Conservation (phyloP, 805 yeast genomes). For the Candida nonsorbophila region DNA sequence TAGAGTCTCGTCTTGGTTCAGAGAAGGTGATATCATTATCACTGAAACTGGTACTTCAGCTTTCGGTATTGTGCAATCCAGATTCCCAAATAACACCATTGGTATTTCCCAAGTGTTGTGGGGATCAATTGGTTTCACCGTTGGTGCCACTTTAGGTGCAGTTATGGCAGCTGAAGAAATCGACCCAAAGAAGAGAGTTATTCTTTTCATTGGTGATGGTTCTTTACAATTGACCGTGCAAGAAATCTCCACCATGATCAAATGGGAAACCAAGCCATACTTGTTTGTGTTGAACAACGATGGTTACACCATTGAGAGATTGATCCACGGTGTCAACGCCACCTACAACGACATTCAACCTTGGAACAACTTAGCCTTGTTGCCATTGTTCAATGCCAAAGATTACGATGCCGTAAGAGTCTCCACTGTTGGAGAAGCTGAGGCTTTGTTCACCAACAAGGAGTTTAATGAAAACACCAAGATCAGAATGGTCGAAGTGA, state of each 20-base stretch:
- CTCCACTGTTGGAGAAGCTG: slow-evolving; percentile 53
- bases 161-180: slow-evolving; percentile 62
- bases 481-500: slow-evolving; percentile 62
- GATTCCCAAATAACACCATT: slow-evolving; percentile 55
- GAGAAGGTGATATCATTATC: slow-evolving; percentile 61
- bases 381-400: slow-evolving; percentile 57
- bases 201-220: slow-evolving; percentile 71
- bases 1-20: slow-evolving; percentile 55
- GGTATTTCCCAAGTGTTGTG: slow-evolving; percentile 73
- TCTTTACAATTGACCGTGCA: slow-evolving; percentile 71
- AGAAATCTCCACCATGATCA: slow-evolving; percentile 64
- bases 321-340: slow-evolving; percentile 65
- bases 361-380: slow-evolving; percentile 59
- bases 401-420: slow-evolving; percentile 52
- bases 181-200: slow-evolving; percentile 56
- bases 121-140: slow-evolving; percentile 72
- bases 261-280: slow-evolving; percentile 64
- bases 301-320: slow-evolving; percentile 72
- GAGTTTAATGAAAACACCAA: slow-evolving; percentile 51
- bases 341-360: slow-evolving; percentile 62
- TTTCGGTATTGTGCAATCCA: slow-evolving; percentile 62
- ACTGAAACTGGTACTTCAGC: slow-evolving; percentile 76
- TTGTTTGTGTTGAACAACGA: slow-evolving; percentile 65
- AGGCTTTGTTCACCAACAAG: slow-evolving; percentile 41
- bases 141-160: slow-evolving; percentile 67